A percentile compares a stretch with the other conserved stretches of the same genome.
phyloP scores from a whole-genome alignment of 2,329 filamentous ascomycete species.

The Pyrenochaeta sp. region DNA sequence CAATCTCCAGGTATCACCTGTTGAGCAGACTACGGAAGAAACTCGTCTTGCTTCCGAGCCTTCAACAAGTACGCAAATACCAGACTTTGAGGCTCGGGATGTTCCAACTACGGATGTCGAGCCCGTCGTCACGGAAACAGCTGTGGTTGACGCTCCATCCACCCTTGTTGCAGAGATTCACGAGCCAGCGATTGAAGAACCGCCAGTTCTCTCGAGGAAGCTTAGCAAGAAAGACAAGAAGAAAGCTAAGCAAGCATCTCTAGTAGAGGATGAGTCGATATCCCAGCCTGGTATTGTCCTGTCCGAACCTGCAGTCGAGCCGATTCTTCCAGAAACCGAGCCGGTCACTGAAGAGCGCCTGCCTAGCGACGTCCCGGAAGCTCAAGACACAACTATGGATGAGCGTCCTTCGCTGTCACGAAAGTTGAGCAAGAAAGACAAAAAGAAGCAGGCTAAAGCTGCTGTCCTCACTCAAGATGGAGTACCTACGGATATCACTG shows the following conservation, averaged over 20 bases:
- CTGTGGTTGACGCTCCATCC: neutral
- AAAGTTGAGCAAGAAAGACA: constrained; percentile 30
- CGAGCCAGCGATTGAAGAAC: constrained; percentile 14
- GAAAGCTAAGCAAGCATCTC: constrained; percentile 35
- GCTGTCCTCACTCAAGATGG: constrained; percentile 9
- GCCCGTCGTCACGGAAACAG: neutral
- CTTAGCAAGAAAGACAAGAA: constrained; percentile 49
- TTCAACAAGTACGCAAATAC: neutral
- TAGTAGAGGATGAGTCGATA: constrained; percentile 1
- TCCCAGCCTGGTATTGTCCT: neutral
- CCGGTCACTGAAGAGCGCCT: neutral
- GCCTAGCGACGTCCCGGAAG: neutral
- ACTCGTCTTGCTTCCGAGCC: neutral
- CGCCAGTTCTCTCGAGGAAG: constrained; percentile 20
- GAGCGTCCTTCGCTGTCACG: constrained; percentile 9
- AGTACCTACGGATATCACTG: neutral
- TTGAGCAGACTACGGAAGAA: constrained; percentile 2
- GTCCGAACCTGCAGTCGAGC: neutral
- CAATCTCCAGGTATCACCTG: constrained; percentile 1
- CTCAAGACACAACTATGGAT: neutral
- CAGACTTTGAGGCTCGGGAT: neutral
- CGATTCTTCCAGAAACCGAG: neutral
- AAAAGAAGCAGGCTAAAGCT: constrained; percentile 45
- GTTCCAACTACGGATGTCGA: constrained; percentile 1
- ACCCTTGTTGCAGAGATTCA: neutral